Base-by-base conservation (phyloP, 2,329 filamentous ascomycete genomes). In the Torrubiellomyces zombiae region DNA sequence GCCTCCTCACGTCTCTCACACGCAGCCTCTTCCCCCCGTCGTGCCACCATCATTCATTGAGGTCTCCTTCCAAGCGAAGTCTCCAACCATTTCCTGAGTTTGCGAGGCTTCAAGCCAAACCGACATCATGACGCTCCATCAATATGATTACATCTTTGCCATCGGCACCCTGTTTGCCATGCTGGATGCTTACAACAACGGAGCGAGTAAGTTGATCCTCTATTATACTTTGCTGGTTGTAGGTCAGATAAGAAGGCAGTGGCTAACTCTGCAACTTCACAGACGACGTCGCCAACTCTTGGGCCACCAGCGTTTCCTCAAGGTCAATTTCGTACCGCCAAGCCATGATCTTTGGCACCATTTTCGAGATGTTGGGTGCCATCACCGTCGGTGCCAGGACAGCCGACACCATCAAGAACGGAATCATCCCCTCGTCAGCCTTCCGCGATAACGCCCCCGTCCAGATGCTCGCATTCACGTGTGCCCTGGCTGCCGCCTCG, bases 271-370 rank as follows among this genome's bases (percentile, higher is more conserved):
- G 4, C 20, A 7, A 13, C 10, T 7, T 17, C n/a, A 24, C 29
- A 75, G 71, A 83, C 51, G 79, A 85, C 75, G 78, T 85, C 29
- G 78, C 79, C 44, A 86, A 86, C 53, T 59, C 77, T 25, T 85
- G 75, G 74, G 78, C 78, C 6, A 85, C 79, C 39, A 75, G 68
- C 21, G 34, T 85, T 29, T 32, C 28, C 8, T 32, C 31, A n/a
- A 19, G 31, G 13, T 80, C 76, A 32, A 58, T 79, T 39, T 56
- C 67, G 2, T 75, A 76, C 51, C 50, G 67, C 37, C 69, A 75
- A 51, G 75, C 71, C 34, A 75, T 75, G 69, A 38, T 74, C 17
- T 53, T 76, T 23, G 67, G 70, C 23, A 63, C 66, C 23, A 48
- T 78, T 33, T 78, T 78, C 48, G 75, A 80, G 47, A 58, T 78